A percentile compares a stretch with the other conserved stretches of the same genome.
Conservation (phyloP, 2,329 filamentous ascomycete genomes). For the Alternaria angustiovoidea region DNA sequence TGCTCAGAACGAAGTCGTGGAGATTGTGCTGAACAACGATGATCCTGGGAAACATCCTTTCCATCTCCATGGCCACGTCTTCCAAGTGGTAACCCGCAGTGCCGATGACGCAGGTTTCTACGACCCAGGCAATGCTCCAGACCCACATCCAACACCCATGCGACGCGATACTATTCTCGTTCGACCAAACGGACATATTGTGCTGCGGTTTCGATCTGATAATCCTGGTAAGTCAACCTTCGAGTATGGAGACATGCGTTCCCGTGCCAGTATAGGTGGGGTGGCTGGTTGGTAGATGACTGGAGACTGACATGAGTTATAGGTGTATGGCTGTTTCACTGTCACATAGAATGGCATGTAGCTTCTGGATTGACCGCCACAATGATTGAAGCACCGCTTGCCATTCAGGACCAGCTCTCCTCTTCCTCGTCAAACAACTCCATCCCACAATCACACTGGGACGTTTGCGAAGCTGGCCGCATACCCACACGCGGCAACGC, state of each 20-base stretch:
- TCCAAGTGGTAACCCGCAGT: conserved; percentile 48
- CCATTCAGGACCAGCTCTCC: conserved; percentile 63
- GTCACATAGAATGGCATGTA: conserved; percentile 52
- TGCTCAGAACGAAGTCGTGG: conserved; percentile 70
- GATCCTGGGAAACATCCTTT: conserved; percentile 73
- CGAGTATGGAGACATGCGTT: background rate
- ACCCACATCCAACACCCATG: conserved; percentile 50
- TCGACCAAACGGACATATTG: conserved; percentile 62
- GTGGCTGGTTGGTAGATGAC: background rate
- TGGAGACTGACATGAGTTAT: background rate
- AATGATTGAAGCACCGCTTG: conserved; percentile 60
- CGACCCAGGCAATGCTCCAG: conserved; percentile 37
- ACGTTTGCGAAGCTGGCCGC: conserved; percentile 63
- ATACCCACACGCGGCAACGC: conserved; percentile 72
- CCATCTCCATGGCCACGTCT: conserved; percentile 69
- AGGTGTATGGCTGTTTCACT: conserved; percentile 43
- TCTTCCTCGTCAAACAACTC: background rate
- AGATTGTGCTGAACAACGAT: conserved; percentile 79
- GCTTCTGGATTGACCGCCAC: conserved; percentile 60
- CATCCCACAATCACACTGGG: conserved; percentile 69
- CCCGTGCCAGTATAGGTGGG: background rate
- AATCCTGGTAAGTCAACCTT: conserved; percentile 49
- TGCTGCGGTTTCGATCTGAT: conserved; percentile 63
- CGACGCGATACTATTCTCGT: conserved; percentile 64
- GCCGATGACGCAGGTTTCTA: conserved; percentile 58